A percentile compares a stretch with the other conserved stretches of the same genome.
Conservation (phyloP, 2,329 filamentous ascomycete species). For the Acrocalymma vagum region DNA sequence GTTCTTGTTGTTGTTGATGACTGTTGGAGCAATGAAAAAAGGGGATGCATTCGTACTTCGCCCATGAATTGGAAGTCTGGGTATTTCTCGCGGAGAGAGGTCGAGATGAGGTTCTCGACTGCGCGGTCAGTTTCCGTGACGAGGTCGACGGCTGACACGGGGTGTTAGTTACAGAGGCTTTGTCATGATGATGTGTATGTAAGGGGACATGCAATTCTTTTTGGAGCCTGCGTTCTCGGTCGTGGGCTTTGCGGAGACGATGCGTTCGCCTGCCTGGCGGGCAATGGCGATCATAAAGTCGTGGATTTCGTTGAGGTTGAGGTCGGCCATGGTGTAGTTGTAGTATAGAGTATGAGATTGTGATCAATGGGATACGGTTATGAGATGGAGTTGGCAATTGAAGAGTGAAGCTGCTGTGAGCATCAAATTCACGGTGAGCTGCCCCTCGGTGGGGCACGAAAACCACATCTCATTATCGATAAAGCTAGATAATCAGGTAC, state of each 20-base stretch:
- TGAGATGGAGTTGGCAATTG: conserved; percentile 2
- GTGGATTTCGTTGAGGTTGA: conserved; percentile 57
- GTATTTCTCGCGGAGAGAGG: conserved; percentile 59
- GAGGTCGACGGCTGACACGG: conserved; percentile 62
- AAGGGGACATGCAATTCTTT: conserved; percentile 54
- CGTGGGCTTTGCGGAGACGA: conserved; percentile 54
- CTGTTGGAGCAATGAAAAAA: neutral
- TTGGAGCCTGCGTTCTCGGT: conserved; percentile 53
- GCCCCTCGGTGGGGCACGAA: conserved; percentile 19
- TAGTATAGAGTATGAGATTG: neutral
- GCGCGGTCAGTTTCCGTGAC: conserved; percentile 71
- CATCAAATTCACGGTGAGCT: conserved; percentile 6
- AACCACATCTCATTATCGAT: too few species aligned
- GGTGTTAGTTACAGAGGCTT: neutral
- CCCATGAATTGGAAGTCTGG: conserved; percentile 60
- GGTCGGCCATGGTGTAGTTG: conserved; percentile 37
- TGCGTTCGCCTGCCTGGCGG: conserved; percentile 55
- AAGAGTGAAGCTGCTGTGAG: neutral
- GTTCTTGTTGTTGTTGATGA: too few species aligned
- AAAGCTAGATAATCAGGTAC: too few species aligned
- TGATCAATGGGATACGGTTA: neutral
- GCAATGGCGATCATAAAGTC: conserved; percentile 58
- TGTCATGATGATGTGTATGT: neutral
- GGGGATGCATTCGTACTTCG: conserved; percentile 22
- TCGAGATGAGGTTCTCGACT: conserved; percentile 66